Evolutionary conservation across 2,329 filamentous ascomycete genomes (phyloP), one percentile per base, ranked within the genome.

Genomic region (Pseudovirgaria hyperparasitica): DNA sequence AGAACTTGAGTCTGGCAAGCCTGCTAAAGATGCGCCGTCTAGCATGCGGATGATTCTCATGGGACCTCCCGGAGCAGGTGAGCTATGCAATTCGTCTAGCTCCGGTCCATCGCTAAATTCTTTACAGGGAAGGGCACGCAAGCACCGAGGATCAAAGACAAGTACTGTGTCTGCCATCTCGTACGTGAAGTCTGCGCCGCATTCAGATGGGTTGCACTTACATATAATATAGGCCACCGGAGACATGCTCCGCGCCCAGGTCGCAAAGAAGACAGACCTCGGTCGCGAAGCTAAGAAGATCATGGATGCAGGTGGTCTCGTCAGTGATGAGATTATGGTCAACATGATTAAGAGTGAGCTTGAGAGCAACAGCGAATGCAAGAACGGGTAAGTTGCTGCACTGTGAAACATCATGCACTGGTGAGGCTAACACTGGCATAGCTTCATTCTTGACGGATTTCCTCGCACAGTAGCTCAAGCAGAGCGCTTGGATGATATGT

Each of bases 311-410:
- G 90, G 90, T 46, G 87, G 87, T 43, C 75, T 98, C 33, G 90
- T 98, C 56, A 92, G 85, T 58, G 90, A 98, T 60, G 87, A 96
- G 55, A 98, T 98, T 54, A 87, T 98, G 72, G 82, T 98, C 58
- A 85, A 87, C 61, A 98, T 98, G 90, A 98, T 98, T 67, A 87
- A 90, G 74, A 81, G 78, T 56, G 87, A 98, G 70, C 72, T 98
- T 27, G 81, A 92, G 50, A 79, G 70, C 62, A 98, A 98, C 67
- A 62, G 72, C 50, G 87, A 98, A 65, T 98, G 90, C 73, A 82
- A 82, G 66, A 87, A 87, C 61, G 90, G 90, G 87, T 94, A 69
- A 22, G 40, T 30, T 13, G 27, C 19, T 23, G 19, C 29, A 22
- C 23, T 19, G 13, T 18, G 10, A 9, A 5, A 13, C 9, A 23